phyloP scores from a whole-genome alignment of 2,329 filamentous ascomycete genomes.

The Claviceps pazoutovae region DNA sequence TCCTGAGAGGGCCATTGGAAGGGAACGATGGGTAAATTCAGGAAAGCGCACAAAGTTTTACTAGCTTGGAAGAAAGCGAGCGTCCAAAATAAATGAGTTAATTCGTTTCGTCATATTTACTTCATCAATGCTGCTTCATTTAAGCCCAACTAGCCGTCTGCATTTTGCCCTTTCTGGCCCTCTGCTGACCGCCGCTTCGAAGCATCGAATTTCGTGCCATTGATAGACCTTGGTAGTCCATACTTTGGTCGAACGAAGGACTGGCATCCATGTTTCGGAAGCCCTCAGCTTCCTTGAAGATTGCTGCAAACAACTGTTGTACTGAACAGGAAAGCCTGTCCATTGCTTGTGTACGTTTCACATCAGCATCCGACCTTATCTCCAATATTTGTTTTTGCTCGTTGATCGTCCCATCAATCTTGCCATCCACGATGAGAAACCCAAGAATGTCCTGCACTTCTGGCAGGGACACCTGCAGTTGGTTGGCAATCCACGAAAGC shows the following conservation, averaged over 20 bases:
- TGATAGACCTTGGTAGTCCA: slow-evolving; percentile 15
- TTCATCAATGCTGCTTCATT: neutral
- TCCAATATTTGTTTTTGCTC: slow-evolving; percentile 74
- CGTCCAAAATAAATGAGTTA: neutral
- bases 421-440: slow-evolving; percentile 82
- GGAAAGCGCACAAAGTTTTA: neutral
- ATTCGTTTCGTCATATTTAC: neutral
- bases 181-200: slow-evolving; percentile 3
- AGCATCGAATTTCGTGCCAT: slow-evolving; percentile 5
- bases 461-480: slow-evolving; percentile 68
- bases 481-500: slow-evolving; percentile 71
- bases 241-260: slow-evolving; percentile 14
- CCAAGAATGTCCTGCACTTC: slow-evolving; percentile 95
- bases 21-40: neutral
- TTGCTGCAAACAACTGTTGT: slow-evolving; percentile 50
- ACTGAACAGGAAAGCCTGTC: slow-evolving; percentile 60
- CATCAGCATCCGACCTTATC: slow-evolving; percentile 61
- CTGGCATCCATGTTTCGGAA: slow-evolving; percentile 28
- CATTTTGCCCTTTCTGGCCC: slow-evolving; percentile 2
- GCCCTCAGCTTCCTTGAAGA: slow-evolving; percentile 68
- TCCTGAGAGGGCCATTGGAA: neutral
- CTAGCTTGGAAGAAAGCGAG: no score
- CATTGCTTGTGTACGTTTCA: slow-evolving; percentile 60
- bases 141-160: slow-evolving; percentile 2
- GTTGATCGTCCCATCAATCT: slow-evolving; percentile 78